These are phyloP conservation scores for Cucurbita maxima DNA, from an alignment of 306 rosid genomes.

Conservation along the genomic window DNA sequence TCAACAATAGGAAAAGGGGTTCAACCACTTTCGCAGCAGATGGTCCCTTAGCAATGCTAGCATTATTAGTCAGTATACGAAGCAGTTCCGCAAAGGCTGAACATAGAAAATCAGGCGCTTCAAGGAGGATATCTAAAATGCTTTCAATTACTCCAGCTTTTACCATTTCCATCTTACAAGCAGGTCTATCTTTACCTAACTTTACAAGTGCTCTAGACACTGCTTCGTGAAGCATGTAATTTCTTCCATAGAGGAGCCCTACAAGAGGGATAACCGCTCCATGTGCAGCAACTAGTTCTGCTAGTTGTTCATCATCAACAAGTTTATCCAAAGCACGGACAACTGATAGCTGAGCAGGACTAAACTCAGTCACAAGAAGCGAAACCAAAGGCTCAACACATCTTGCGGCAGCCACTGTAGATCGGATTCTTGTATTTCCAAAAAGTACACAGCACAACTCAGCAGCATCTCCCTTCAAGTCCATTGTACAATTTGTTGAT, in stretches of 20 bases:
- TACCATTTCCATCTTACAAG: slow-evolving; percentile 96
- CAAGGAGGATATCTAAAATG: slow-evolving; percentile 58
- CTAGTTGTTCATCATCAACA: slow-evolving; percentile 93
- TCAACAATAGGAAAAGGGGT: slow-evolving; percentile 71
- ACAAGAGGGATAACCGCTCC: slow-evolving; percentile 95
- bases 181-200: slow-evolving; percentile 93
- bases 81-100: slow-evolving; percentile 80
- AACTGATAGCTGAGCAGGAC: slow-evolving; percentile 79
- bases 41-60: slow-evolving; percentile 91
- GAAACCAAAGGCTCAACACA: slow-evolving; percentile 96
- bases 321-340: slow-evolving; percentile 94
- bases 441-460: slow-evolving; percentile 88
- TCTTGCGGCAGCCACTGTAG: slow-evolving; percentile 81
- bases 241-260: slow-evolving; percentile 72
- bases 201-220: slow-evolving; percentile 85
- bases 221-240: slow-evolving; percentile 88
- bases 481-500: slow-evolving; percentile 78
- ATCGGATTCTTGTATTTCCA: slow-evolving; percentile 92
- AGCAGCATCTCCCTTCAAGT: slow-evolving; percentile 93
- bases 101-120: slow-evolving; percentile 87
- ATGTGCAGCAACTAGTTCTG: slow-evolving; percentile 86
- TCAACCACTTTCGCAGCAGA: slow-evolving; percentile 87
- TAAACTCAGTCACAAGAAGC: slow-evolving; percentile 71
- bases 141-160: slow-evolving; percentile 94
- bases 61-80: slow-evolving; percentile 91